Base-by-base conservation (phyloP, 345 rosid genomes). In the Pelargonium nanum region DNA sequence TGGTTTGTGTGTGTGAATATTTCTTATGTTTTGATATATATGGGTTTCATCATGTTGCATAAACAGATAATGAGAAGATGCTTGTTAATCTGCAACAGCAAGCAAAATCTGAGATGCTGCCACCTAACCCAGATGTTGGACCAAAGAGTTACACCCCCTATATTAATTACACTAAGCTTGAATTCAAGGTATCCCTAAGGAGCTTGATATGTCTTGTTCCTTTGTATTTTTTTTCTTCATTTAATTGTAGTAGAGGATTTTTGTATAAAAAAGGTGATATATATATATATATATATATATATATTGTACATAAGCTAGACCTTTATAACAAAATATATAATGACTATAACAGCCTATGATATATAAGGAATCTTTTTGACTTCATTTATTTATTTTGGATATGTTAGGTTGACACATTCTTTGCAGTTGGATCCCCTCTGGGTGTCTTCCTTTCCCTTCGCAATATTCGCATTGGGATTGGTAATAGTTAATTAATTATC, bases 391-490 rank as follows among this genome's bases (percentile, higher is more conserved):
- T 40, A 40, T 40, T 40, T 40, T 40, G 9, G n/a, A 40, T 40
- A 12, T 40, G 48, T 12, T 75, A 93, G 99, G 94, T 93, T 66
- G 97, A 93, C 74, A 93, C 99, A 24, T 93, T 89, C 76, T 93
- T 85, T 72, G 99, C 99, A 12, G 99, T 93, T 76, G 99, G 99
- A 68, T 89, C 99, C 19, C 99, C 99, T 68, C 86, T 93, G 62
- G 97, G 99, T 71, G 97, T 89, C 74, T 93, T 93, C 73, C 97
- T 93, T 56, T 81, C 96, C 26, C 96, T 93, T 63, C 86, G 97
- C 23, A 93, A 93, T 72, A 63, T 87, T 65, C 97, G 95, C 34
- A 78, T 93, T 68, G 99, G 99, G 59, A 69, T 86, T 40, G 95
- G 97, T 93, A 89, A 65, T 64, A 7, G 54, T 40, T 40, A 0